Base-by-base conservation (phyloP, 441 rosid species). In the Erysimum pusillum region DNA sequence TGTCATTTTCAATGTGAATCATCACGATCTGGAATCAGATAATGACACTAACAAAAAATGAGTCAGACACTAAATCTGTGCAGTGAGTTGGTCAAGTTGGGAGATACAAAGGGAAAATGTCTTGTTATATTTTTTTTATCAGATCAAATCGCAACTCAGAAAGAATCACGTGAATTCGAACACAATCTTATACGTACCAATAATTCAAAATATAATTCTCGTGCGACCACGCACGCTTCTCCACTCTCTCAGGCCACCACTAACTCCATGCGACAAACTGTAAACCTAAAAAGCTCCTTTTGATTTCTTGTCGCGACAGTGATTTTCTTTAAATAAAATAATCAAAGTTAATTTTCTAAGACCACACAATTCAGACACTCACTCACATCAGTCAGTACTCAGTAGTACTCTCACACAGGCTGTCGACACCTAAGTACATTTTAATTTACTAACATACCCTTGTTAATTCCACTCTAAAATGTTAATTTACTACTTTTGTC, bases 1-100 rank as follows among this genome's bases (percentile, higher is more conserved):
- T 36, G 64, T 76, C 76, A 58, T 70, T 70, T 70, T 70, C 67
- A 65, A 45, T 18, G 66, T 69, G 80, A 76, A 62, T 63, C 75
- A 61, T 54, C 75, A 62, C 54, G 52, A 69, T 61, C 66, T 45
- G 44, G 65, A 22, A 36, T 36, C 22, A 61, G 46, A 68, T 68
- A 39, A 48, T 38, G 63, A 60, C 67, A 35, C 32, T 8, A 2
- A 9, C 28, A 4, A 39, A 48, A 59, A 3, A 13, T 7, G 20
- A 25, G 69, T 42, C 48, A 60, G 74, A 68, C 48, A 60, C 46
- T 35, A 62, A 51, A 32, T 20, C 39, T 39, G 10, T 49, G 61
- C 49, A 45, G 14, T 48, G 72, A 36, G 58, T 39, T 59, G 61
- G 35, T 59, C 58, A 52, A 20, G 25, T 46, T 52, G 58, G 38